Conservation (phyloP, 208 protist species). For the Leishmania martiniquensis region DNA sequence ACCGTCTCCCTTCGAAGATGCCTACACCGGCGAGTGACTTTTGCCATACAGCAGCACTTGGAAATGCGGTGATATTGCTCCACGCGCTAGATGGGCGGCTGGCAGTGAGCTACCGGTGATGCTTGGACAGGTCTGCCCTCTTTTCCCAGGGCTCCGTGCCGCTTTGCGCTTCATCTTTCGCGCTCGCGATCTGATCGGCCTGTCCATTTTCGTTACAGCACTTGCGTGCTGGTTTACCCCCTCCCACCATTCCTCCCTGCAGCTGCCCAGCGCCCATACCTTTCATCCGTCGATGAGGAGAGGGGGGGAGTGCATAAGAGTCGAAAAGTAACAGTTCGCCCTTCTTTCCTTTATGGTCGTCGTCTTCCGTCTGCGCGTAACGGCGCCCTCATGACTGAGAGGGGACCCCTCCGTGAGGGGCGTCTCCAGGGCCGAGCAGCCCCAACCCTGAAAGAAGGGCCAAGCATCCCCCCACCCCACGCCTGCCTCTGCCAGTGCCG, state of each 20-base stretch:
- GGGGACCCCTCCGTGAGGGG: not conserved
- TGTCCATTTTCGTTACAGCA: slow-evolving; percentile 12
- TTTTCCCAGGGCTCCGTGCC: not conserved
- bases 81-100: not conserved
- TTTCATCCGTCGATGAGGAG: not conserved
- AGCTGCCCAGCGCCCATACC: too few relatives aligned
- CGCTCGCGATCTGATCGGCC: not conserved
- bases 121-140: not conserved
- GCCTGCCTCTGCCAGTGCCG: not conserved
- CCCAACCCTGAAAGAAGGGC: not conserved
- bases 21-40: not conserved
- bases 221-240: slow-evolving; percentile 10
- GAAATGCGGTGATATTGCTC: not conserved
- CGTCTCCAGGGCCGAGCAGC: not conserved
- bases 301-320: not conserved
- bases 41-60: not conserved
- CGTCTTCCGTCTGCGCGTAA: not conserved
- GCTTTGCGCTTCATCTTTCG: slow-evolving; percentile 9
- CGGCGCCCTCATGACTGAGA: not conserved
- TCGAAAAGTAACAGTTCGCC: not conserved
- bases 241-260: not conserved
- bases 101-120: not conserved
- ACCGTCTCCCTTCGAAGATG: not conserved
- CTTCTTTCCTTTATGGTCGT: not conserved
- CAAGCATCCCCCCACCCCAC: not conserved